Evolutionary conservation across 139 green algal genomes (phyloP), one percentile per base, ranked within the genome.

Genomic region (Yamagishiella unicocca): DNA sequence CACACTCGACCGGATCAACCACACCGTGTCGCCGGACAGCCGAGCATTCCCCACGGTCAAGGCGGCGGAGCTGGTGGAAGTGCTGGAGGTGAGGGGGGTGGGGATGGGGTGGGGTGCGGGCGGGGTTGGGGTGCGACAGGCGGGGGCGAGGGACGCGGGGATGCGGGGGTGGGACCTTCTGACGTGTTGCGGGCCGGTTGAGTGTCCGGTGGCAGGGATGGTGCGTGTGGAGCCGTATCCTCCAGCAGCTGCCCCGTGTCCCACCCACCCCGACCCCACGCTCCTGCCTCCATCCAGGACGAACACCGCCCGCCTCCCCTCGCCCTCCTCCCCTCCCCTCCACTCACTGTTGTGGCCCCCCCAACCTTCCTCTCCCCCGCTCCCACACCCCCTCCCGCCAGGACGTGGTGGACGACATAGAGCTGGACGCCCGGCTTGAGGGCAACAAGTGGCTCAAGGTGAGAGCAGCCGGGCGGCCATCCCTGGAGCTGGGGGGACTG

Each of bases 361-460:
- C 67, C 4, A 5, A 1, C 67, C 37, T 17, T 50, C 50, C 50
- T 17, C 17, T 17, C 50, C 50, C 17, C 50, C 50, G 14, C 17
- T 17, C 50, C 50, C 42, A 19, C 74, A 31, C 33, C 1, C 8
- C n/a, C 17, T 31, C 61, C 33, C n/a, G 1, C n/a, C 73, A 89
- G 85, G 80, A 88, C n/a, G 80, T 90, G 38, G 85, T 90, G 29
- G 66, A 87, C 25, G 85, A 90, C 76, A 90, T 90, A 33, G 74
- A 87, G 46, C 50, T 89, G 37, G 58, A 80, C 35, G 55, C 85
- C 7, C 22, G 37, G 64, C 62, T 87, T 2, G 72, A 6, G 6
- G 2, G 46, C 25, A 87, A 40, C 76, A 53, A 37, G 14, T 89
- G 78, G 67, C 66, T 89, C 85, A 85, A 81, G 85, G 75, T 42